Evolutionary conservation across 768 basidiomycete genomes (phyloP).

Genomic region (Punctularia strigosozonata): DNA sequence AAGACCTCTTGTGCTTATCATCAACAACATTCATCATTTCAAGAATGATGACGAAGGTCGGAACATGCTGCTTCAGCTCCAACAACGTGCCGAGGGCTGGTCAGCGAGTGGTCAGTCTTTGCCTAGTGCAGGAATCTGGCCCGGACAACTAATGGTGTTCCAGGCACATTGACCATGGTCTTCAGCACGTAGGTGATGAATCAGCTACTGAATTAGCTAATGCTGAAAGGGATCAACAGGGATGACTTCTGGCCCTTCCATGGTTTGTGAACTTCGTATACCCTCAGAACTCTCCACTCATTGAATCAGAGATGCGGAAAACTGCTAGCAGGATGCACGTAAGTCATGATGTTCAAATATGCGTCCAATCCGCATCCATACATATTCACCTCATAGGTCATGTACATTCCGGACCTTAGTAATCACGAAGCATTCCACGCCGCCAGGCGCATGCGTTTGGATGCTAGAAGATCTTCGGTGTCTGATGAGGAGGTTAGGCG

Average conservation of each 20-base stretch:
- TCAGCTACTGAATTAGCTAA: slow-evolving; percentile 1
- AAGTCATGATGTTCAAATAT: slow-evolving; percentile 8
- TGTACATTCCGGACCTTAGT: slow-evolving; percentile 64
- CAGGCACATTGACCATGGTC: slow-evolving; percentile 68
- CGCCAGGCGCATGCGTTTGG: slow-evolving; percentile 37
- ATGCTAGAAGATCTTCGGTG: slow-evolving; percentile 20
- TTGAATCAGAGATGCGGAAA: slow-evolving; percentile 25
- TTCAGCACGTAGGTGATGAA: slow-evolving; percentile 51
- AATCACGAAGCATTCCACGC: slow-evolving; percentile 47
- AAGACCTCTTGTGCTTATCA: slow-evolving; percentile 64
- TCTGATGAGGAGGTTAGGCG: slow-evolving; percentile 29
- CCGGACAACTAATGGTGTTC: slow-evolving; percentile 4
- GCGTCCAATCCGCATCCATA: background rate
- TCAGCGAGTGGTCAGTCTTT: slow-evolving; percentile 52
- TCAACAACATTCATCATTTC: slow-evolving; percentile 73
- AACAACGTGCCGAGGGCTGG: slow-evolving; percentile 82
- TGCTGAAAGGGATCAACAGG: slow-evolving; percentile 20
- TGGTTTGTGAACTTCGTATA: slow-evolving; percentile 38
- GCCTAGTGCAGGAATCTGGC: background rate
- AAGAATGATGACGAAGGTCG: slow-evolving; percentile 68
- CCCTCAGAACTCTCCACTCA: slow-evolving; percentile 1
- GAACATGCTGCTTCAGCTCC: slow-evolving; percentile 74
- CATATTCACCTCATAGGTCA: slow-evolving; percentile 27
- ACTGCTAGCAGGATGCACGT: slow-evolving; percentile 68
- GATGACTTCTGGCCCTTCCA: slow-evolving; percentile 82